Percentiles rank a stretch among this genome's conserved stretches.
phyloP scores from a whole-genome alignment of 192 early-diverging fungal species.

The Podila minutissima region DNA sequence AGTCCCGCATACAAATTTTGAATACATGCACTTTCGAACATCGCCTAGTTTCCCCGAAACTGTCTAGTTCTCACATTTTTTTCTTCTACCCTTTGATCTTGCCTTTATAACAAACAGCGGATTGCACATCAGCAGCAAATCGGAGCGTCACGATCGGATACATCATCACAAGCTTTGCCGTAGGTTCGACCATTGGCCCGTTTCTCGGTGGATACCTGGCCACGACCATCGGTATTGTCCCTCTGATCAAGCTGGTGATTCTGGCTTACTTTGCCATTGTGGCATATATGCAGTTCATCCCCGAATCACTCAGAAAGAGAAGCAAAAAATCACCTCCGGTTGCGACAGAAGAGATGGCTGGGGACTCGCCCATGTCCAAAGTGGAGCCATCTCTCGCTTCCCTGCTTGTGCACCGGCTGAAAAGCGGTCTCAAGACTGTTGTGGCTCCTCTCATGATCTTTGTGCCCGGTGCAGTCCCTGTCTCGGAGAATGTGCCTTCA shows the following conservation, averaged over 20 bases:
- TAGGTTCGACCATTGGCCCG: constrained; percentile 3
- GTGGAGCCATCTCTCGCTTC: not conserved
- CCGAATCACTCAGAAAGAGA: constrained; percentile 8
- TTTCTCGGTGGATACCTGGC: constrained; percentile 3
- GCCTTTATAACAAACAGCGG: not conserved
- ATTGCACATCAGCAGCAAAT: not conserved
- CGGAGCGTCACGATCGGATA: constrained; percentile 17
- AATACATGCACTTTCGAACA: no score
- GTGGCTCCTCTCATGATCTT: constrained; percentile 8
- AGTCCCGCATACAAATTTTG: not conserved
- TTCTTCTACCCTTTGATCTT: not conserved
- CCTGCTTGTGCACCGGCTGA: not conserved
- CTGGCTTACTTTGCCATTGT: not conserved
- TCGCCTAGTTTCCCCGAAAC: not conserved
- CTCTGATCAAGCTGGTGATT: not conserved
- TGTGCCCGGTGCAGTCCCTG: constrained; percentile 4
- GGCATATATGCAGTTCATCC: not conserved
- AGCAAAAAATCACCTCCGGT: not conserved
- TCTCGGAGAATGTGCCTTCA: constrained; percentile 4
- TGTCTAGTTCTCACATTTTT: not conserved
- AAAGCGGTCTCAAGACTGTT: not conserved
- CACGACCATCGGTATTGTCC: not conserved
- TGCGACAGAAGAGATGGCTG: no score
- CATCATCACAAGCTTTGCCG: not conserved
- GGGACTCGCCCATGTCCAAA: not conserved